Conservation (phyloP, 106 monocot genomes). For the Agapanthus africanus region DNA sequence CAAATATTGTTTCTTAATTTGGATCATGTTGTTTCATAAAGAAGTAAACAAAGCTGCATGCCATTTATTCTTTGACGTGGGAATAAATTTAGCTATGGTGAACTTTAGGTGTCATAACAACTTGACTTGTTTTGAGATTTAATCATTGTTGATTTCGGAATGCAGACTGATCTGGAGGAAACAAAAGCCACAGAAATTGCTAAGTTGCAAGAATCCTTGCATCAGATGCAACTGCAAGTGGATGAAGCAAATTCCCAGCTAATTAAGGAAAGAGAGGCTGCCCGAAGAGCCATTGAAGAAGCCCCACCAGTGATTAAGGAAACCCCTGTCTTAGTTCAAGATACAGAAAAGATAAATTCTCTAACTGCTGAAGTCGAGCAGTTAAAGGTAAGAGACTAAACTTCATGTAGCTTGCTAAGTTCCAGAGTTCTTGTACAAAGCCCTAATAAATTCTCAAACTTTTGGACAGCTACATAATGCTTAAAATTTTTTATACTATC, state of each 20-base stretch:
- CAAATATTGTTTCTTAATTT: neutral
- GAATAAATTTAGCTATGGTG: neutral
- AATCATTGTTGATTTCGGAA: slow-evolving; percentile 7
- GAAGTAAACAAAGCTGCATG: neutral
- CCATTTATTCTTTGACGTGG: neutral
- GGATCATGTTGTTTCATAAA: neutral
- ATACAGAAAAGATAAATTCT: slow-evolving; percentile 66
- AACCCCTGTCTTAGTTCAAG: slow-evolving; percentile 73
- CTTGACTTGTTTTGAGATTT: neutral
- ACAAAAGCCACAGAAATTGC: slow-evolving; percentile 63
- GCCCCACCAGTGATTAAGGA: slow-evolving; percentile 81
- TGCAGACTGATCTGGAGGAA: slow-evolving; percentile 76
- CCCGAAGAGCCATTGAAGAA: slow-evolving; percentile 72
- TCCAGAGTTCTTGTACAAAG: neutral
- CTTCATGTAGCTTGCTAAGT: neutral
- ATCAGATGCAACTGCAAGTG: slow-evolving; percentile 60
- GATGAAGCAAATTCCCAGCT: slow-evolving; percentile 58
- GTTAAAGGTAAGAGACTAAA: slow-evolving; percentile 48
- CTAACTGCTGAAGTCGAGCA: slow-evolving; percentile 73
- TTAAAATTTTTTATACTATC: neutral
- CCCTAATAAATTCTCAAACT: neutral
- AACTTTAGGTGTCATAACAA: neutral
- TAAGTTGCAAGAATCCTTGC: slow-evolving; percentile 68
- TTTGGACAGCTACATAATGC: neutral
- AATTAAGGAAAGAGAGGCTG: slow-evolving; percentile 70